Evolutionary conservation across 1,284 basidiomycete species (phyloP).

Genomic region (Porodaedalea pini): DNA sequence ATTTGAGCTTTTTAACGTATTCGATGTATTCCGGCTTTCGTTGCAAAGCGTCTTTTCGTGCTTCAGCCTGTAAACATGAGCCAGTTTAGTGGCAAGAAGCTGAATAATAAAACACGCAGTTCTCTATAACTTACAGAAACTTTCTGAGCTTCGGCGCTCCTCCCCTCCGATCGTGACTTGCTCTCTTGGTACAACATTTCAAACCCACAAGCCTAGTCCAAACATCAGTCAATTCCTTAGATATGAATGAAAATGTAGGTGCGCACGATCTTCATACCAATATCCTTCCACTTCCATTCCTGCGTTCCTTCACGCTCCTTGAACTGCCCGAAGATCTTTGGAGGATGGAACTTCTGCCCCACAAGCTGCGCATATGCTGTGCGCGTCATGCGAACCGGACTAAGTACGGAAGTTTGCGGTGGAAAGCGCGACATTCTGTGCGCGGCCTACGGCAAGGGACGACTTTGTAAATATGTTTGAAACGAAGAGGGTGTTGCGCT

Average conservation of each 20-base stretch:
- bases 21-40: slow-evolving; percentile 60
- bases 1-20: slow-evolving; percentile 64
- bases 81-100: background rate
- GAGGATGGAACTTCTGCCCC: slow-evolving; percentile 90
- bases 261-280: slow-evolving; percentile 87
- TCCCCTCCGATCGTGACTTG: slow-evolving; percentile 47
- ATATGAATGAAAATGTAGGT: background rate
- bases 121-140: slow-evolving; percentile 47
- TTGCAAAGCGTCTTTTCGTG: slow-evolving; percentile 61
- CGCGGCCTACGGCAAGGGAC: slow-evolving; percentile 53
- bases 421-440: slow-evolving; percentile 87
- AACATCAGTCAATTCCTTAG: background rate
- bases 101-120: background rate
- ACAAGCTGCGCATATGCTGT: slow-evolving; percentile 90
- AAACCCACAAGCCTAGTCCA: slow-evolving; percentile 78
- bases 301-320: slow-evolving; percentile 55
- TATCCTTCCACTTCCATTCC: slow-evolving; percentile 73
- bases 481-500: slow-evolving; percentile 28
- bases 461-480: background rate
- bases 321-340: slow-evolving; percentile 84
- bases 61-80: slow-evolving; percentile 43
- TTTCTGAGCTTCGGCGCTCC: slow-evolving; percentile 36
- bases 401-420: slow-evolving; percentile 59
- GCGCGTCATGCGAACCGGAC: slow-evolving; percentile 73
- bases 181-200: slow-evolving; percentile 91